Evolutionary conservation across 192 early-diverging fungal species (phyloP).

Genomic region (Chytriomyces sp.): DNA sequence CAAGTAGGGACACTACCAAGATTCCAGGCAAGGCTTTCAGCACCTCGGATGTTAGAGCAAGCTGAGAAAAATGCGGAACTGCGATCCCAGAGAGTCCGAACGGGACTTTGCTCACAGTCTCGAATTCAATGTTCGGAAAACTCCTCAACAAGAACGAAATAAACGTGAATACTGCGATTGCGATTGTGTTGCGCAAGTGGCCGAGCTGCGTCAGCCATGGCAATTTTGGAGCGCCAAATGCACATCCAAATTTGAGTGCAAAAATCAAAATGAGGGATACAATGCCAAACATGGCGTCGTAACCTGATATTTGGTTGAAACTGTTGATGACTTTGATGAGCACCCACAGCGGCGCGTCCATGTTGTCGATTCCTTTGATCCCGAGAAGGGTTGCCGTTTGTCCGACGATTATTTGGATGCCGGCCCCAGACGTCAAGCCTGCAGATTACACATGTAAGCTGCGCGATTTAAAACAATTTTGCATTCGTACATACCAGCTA

Average conservation of each 20-base stretch:
- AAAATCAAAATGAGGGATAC: conserved; percentile 47
- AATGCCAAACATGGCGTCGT: conserved; percentile 65
- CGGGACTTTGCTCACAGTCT: conserved; percentile 75
- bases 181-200: conserved; percentile 74
- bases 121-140: conserved; percentile 42
- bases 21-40: conserved; percentile 60
- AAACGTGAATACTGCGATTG: conserved; percentile 73
- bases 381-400: conserved; percentile 83
- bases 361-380: conserved; percentile 75
- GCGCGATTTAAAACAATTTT: no score
- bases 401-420: conserved; percentile 77
- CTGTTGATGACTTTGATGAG: conserved; percentile 66
- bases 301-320: conserved; percentile 38
- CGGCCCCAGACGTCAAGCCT: conserved; percentile 89
- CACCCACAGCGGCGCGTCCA: conserved; percentile 72
- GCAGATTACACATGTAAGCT: no score
- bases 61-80: conserved; percentile 17
- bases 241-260: conserved; percentile 41
- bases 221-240: background rate
- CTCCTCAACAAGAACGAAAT: conserved; percentile 73
- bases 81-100: conserved; percentile 65
- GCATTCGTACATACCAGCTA: conserved; percentile 42
- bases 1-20: conserved; percentile 79
- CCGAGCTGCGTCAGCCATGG: conserved; percentile 64
- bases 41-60: conserved; percentile 54